phyloP scores from a whole-genome alignment of 257 asterid genomes.

The Buddleja alternifolia region DNA sequence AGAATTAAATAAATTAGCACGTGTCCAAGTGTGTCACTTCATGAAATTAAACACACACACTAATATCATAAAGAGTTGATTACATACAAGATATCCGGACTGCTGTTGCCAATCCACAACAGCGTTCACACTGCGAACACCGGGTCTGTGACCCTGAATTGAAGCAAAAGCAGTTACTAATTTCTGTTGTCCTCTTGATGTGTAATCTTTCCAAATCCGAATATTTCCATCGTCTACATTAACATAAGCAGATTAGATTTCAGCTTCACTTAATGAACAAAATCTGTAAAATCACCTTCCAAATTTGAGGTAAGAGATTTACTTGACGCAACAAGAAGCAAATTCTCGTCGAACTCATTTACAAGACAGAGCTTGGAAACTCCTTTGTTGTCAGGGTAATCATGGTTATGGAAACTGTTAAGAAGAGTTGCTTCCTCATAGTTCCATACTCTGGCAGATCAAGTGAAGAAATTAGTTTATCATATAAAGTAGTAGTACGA shows the following conservation, averaged over 20 bases:
- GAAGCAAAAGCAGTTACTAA: constrained; percentile 91
- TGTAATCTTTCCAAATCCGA: constrained; percentile 93
- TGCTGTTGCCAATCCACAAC: constrained; percentile 99
- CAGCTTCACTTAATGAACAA: constrained; percentile 19
- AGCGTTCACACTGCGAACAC: constrained; percentile 79
- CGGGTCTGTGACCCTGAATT: constrained; percentile 81
- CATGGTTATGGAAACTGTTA: constrained; percentile 88
- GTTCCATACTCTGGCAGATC: constrained; percentile 58
- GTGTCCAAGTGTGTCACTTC: constrained; percentile 1
- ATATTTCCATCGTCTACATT: constrained; percentile 83
- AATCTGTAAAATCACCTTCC: constrained; percentile 3
- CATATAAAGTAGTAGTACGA: background rate
- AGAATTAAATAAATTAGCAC: too few species aligned
- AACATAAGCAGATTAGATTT: constrained; percentile 28
- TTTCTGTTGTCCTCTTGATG: constrained; percentile 71
- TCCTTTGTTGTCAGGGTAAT: constrained; percentile 84
- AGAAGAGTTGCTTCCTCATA: constrained; percentile 86
- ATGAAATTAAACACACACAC: constrained; percentile 3
- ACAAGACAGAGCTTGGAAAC: constrained; percentile 91
- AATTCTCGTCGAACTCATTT: constrained; percentile 85
- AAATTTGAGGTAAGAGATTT: constrained; percentile 39
- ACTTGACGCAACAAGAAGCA: constrained; percentile 99
- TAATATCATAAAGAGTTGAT: constrained; percentile 2
- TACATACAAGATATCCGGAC: constrained; percentile 70
- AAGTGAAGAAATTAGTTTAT: constrained; percentile 22